Conservation (phyloP, 345 rosid genomes). For the Camelina neglecta region DNA sequence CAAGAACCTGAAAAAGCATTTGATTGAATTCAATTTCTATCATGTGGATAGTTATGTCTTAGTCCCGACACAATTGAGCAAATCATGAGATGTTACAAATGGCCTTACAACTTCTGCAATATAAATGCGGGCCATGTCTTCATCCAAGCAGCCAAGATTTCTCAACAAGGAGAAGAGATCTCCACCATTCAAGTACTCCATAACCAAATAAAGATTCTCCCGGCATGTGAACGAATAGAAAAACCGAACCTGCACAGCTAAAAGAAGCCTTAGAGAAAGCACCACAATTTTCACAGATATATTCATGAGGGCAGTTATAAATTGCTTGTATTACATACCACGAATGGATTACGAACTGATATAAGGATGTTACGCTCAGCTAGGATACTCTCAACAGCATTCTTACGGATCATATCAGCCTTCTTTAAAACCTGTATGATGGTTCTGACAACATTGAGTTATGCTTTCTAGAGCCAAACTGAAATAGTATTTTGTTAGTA, state of each 20-base stretch:
- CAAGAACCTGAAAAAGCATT: slow-evolving; percentile 81
- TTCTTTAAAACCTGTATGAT: slow-evolving; percentile 80
- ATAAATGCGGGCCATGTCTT: slow-evolving; percentile 89
- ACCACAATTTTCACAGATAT: slow-evolving; percentile 31
- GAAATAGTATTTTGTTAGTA: slow-evolving; percentile 15
- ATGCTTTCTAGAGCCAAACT: slow-evolving; percentile 26
- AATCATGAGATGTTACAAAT: slow-evolving; percentile 24
- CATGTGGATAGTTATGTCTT: slow-evolving; percentile 5
- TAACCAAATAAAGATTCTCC: slow-evolving; percentile 94
- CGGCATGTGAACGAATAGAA: slow-evolving; percentile 99
- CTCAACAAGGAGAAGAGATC: slow-evolving; percentile 90
- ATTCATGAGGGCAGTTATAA: slow-evolving; percentile 29
- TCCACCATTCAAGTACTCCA: slow-evolving; percentile 99
- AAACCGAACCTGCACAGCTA: slow-evolving; percentile 80
- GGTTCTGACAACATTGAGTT: slow-evolving; percentile 22
- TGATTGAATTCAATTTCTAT: slow-evolving; percentile 12
- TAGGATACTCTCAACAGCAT: slow-evolving; percentile 95
- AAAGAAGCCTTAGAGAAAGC: slow-evolving; percentile 40
- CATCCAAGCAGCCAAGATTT: slow-evolving; percentile 92
- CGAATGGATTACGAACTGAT: slow-evolving; percentile 95
- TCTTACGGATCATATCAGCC: slow-evolving; percentile 96
- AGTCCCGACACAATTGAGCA: not conserved
- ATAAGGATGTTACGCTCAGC: slow-evolving; percentile 95
- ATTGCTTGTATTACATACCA: slow-evolving; percentile 59
- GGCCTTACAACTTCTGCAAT: slow-evolving; percentile 95